phyloP scores from a whole-genome alignment of 345 rosid species.

The Euphorbia lathyris region DNA sequence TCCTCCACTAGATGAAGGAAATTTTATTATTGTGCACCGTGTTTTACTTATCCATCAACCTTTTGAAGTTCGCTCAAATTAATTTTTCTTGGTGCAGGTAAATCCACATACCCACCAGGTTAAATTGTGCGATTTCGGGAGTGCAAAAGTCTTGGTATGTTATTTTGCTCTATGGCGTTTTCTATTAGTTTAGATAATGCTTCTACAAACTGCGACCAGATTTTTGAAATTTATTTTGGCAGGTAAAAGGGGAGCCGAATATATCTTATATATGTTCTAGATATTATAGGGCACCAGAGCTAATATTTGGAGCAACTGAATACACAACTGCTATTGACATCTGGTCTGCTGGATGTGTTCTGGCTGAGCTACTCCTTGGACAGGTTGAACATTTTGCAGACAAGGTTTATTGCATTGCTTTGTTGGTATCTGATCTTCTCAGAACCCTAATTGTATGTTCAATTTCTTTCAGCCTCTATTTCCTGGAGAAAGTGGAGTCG shows the following conservation, averaged over 20 bases:
- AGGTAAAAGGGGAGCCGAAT: slow-evolving; percentile 99
- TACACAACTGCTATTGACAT: slow-evolving; percentile 89
- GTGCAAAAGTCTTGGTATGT: slow-evolving; percentile 96
- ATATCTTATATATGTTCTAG: slow-evolving; percentile 96
- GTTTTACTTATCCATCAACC: neutral
- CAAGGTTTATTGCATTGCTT: slow-evolving; percentile 6
- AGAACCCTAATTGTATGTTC: neutral
- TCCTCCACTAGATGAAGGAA: neutral
- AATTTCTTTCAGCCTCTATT: slow-evolving; percentile 69
- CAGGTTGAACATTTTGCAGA: slow-evolving; percentile 43
- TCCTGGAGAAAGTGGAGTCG: slow-evolving; percentile 97
- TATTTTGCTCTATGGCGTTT: neutral
- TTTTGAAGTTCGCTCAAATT: slow-evolving; percentile 1
- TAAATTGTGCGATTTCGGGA: slow-evolving; percentile 95
- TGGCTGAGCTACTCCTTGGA: slow-evolving; percentile 91
- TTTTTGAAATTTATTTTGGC: slow-evolving; percentile 20
- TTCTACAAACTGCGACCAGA: slow-evolving; percentile 2
- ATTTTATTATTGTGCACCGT: neutral
- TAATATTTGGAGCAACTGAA: slow-evolving; percentile 97
- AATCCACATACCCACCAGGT: slow-evolving; percentile 98
- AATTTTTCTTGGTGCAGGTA: slow-evolving; percentile 46
- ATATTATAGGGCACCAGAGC: slow-evolving; percentile 97
- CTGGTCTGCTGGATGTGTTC: slow-evolving; percentile 98
- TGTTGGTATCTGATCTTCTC: neutral
- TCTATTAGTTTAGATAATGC: neutral